These are phyloP conservation scores for Penicillium sp. DNA, from an alignment of 2,329 filamentous ascomycete species.

Conservation along the genomic window DNA sequence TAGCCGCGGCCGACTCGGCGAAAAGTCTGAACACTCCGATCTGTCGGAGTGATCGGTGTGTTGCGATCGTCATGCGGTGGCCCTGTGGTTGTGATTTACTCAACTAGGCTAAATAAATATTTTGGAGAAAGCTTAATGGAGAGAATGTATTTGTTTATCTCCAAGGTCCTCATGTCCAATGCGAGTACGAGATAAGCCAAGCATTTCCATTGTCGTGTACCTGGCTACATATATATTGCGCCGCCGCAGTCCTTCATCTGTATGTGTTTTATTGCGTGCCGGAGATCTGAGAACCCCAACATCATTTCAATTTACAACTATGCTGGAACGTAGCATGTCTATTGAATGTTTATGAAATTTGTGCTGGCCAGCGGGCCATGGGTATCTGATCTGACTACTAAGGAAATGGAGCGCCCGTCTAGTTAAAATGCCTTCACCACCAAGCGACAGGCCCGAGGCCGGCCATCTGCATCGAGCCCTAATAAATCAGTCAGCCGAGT, in stretches of 20 bases:
- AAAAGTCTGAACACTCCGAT: slow-evolving; percentile 17
- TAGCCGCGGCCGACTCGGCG: slow-evolving; percentile 16
- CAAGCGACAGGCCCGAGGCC: slow-evolving; percentile 47
- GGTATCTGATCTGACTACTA: slow-evolving; percentile 25
- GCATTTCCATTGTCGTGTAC: not conserved
- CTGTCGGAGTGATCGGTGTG: slow-evolving; percentile 21
- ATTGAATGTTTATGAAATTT: slow-evolving; percentile 9
- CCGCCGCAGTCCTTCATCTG: not conserved
- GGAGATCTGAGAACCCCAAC: not conserved
- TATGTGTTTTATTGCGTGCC: not conserved
- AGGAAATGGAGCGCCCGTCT: slow-evolving; percentile 10
- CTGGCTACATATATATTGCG: not conserved
- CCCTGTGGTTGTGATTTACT: not conserved
- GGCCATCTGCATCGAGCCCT: slow-evolving; percentile 49
- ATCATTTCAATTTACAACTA: not conserved
- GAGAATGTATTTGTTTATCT: not conserved
- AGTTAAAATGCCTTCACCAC: slow-evolving; percentile 37
- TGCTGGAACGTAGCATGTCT: not conserved
- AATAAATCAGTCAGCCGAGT: slow-evolving; percentile 6
- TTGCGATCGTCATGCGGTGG: not conserved
- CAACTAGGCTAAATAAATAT: not conserved
- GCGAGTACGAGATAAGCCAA: too few species aligned
- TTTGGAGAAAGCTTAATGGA: not conserved
- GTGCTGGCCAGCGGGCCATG: slow-evolving; percentile 13
- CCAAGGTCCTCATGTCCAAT: not conserved